Evolutionary conservation across 768 basidiomycete species (phyloP), one percentile per base, ranked within the genome.

Genomic region (Strobilomyces echinocephalus): DNA sequence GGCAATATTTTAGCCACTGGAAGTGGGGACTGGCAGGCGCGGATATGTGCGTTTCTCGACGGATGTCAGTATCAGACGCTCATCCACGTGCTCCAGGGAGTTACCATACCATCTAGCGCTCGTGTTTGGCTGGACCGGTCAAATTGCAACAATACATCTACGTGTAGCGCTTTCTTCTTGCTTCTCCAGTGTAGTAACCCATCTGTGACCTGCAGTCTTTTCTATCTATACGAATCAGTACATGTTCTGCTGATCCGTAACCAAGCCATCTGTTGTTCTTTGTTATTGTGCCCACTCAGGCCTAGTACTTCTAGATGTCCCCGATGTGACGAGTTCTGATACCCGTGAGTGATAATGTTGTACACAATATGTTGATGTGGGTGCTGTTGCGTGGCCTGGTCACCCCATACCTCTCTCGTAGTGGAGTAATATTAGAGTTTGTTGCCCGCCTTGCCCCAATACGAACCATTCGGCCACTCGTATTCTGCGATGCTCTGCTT

Each of bases 401-500:
- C 30, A 5, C 30, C 6, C 3, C 30, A 28, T 30, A 5, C 44
- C n/a, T 14, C 26, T 9, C 26, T 28, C 4, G 34, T 36, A 35
- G 54, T 16, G 43, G 21, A 26, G 36, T 8, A 21, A 20, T 40
- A 18, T 18, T 47, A 44, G 20, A 15, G 50, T 24, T 54, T 44
- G 26, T 49, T 36, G 24, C 53, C 55, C 31, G 55, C 39, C 49
- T 51, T 43, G 18, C 31, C 59, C 68, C 68, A 71, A 38, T 67
- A 71, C 26, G 57, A 63, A 3, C 95, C 95, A 59, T 81, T 75
- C 8, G 95, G 95, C 83, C 83, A 97, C 63, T 89, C 83, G 66
- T 79, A 97, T 62, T 88, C 83, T 12, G 80, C 81, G 61, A 95
- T 91, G 59, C 89, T 90, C 49, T 81, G 66, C 58, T 84, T 79